Evolutionary conservation across 2,329 filamentous ascomycete genomes (phyloP).

Genomic region (Coniochaeta pulveracea): DNA sequence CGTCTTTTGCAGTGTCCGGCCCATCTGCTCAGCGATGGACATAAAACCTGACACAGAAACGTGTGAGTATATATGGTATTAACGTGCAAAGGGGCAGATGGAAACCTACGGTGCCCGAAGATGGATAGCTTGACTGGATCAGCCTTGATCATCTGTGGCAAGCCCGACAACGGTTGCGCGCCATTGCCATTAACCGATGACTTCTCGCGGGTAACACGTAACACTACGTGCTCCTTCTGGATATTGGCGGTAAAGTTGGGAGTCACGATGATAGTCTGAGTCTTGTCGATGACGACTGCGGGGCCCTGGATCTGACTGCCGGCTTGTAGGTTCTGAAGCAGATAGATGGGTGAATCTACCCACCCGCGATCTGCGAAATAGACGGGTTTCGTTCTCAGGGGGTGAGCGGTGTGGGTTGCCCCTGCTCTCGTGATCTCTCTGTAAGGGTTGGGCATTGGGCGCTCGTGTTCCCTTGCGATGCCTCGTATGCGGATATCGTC

Average conservation of each 20-base stretch:
- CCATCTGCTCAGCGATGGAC: constrained; percentile 77
- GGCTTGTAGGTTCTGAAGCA: constrained; percentile 47
- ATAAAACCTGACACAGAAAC: constrained; percentile 35
- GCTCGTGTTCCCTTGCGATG: constrained; percentile 1
- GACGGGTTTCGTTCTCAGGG: constrained; percentile 2
- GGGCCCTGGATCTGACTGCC: constrained; percentile 53
- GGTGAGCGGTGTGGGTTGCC: not conserved
- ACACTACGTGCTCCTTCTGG: constrained; percentile 32
- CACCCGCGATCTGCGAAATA: constrained; percentile 9
- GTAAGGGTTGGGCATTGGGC: not conserved
- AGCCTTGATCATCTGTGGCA: constrained; percentile 25
- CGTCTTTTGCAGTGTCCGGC: constrained; percentile 64
- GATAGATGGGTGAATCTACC: constrained; percentile 52
- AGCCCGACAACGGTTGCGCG: not conserved
- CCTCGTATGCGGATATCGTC: constrained; percentile 11
- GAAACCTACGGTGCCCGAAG: constrained; percentile 54
- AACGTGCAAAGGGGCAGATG: no score
- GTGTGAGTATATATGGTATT: not conserved
- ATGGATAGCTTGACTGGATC: constrained; percentile 65
- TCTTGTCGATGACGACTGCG: constrained; percentile 55
- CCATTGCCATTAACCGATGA: not conserved
- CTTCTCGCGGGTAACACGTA: constrained; percentile 10
- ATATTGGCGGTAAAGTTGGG: constrained; percentile 40
- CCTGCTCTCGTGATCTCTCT: not conserved
- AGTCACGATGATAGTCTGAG: constrained; percentile 61